phyloP scores from a whole-genome alignment of 1,284 basidiomycete species.

The Thecaphora thlaspeos region DNA sequence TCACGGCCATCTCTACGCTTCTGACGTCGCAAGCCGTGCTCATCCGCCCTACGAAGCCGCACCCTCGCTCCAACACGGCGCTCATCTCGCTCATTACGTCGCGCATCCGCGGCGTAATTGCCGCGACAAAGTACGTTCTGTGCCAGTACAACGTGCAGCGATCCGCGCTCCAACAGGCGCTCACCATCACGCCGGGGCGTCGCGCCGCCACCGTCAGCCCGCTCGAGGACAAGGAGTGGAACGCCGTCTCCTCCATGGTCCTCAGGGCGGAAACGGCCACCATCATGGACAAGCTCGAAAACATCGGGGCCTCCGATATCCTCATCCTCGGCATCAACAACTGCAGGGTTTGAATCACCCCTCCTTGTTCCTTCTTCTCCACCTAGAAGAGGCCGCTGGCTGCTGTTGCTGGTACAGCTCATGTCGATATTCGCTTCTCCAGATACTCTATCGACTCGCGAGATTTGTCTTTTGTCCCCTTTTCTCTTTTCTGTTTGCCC shows the following conservation, averaged over 20 bases:
- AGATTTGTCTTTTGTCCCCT: too few relatives aligned
- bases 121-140: constrained; percentile 81
- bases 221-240: constrained; percentile 78
- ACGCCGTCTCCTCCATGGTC: constrained; percentile 90
- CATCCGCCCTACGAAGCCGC: constrained; percentile 74
- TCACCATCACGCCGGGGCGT: constrained; percentile 80
- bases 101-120: constrained; percentile 89
- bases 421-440: too few relatives aligned
- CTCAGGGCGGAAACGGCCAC: constrained; percentile 77
- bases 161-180: constrained; percentile 66
- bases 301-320: constrained; percentile 83
- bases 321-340: constrained; percentile 87
- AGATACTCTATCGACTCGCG: too few relatives aligned
- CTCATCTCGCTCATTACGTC: constrained; percentile 79
- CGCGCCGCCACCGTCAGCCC: constrained; percentile 86
- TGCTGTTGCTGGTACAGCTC: too few relatives aligned
- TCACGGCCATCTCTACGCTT: constrained; percentile 79
- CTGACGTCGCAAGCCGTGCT: constrained; percentile 88
- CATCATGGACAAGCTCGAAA: constrained; percentile 85
- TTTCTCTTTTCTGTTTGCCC: too few relatives aligned
- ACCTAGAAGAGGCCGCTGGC: too few relatives aligned
- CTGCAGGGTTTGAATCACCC: constrained; percentile 72
- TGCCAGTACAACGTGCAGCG: constrained; percentile 88
- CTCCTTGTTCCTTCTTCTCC: too few relatives aligned
- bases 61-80: constrained; percentile 65